These are phyloP conservation scores for Funneliformis mosseae DNA, from an alignment of 192 early-diverging fungal genomes.

Conservation along the genomic window DNA sequence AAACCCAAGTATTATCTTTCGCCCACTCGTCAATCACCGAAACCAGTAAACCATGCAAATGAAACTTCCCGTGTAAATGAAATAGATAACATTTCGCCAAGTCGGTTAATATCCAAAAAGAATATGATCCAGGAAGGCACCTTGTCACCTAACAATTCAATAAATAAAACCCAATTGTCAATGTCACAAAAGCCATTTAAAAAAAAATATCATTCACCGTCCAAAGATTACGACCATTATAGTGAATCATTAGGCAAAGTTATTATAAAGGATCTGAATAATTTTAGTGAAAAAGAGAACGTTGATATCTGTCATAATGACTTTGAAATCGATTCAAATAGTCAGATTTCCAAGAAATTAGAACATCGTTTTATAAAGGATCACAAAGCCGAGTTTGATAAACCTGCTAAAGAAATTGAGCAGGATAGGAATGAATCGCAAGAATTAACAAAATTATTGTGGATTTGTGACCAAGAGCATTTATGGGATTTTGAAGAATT, in stretches of 20 bases:
- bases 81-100: not conserved
- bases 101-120: not conserved
- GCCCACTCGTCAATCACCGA: not conserved
- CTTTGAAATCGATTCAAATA: not conserved
- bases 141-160: not conserved
- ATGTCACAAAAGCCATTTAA: not conserved
- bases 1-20: constrained; percentile 7
- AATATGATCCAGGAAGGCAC: not conserved
- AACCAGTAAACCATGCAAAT: not conserved
- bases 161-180: not conserved
- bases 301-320: not conserved
- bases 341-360: not conserved
- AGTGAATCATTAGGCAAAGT: not conserved
- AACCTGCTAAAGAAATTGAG: not conserved
- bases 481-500: constrained; percentile 27
- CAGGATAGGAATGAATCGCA: not conserved
- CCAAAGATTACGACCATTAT: not conserved
- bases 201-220: not conserved
- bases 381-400: not conserved
- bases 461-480: not conserved
- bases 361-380: too few relatives aligned
- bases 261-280: not conserved
- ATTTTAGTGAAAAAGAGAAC: not conserved
- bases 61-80: too few relatives aligned
- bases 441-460: not conserved